Evolutionary conservation across 495 filamentous ascomycete genomes (phyloP).

Genomic region (Daldinia bambusicola): DNA sequence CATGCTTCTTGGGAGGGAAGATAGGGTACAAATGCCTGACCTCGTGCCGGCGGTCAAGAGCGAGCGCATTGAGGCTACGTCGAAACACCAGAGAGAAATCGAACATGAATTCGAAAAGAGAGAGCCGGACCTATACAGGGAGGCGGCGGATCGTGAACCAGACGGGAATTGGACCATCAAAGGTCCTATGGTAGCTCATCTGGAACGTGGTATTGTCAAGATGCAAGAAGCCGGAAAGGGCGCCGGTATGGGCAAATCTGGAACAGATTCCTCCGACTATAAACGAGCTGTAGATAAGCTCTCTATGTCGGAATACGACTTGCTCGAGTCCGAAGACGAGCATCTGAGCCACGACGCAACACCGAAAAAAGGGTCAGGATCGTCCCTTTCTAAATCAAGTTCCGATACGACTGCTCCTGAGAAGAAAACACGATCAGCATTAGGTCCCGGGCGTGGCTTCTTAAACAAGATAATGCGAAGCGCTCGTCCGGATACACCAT

Average conservation of each 20-base stretch:
- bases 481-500: conserved; percentile 31
- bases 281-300: conserved; percentile 38
- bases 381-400: conserved; percentile 4
- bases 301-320: conserved; percentile 42
- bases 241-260: conserved; percentile 19
- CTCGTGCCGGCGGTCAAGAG: conserved; percentile 52
- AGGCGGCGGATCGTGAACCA: conserved; percentile 48
- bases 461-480: conserved; percentile 39
- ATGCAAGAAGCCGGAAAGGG: conserved; percentile 41
- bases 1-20: conserved; percentile 49
- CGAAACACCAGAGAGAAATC: conserved; percentile 54
- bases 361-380: conserved; percentile 11
- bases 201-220: conserved; percentile 37
- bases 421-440: conserved; percentile 24
- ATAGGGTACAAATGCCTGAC: conserved; percentile 49
- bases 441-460: conserved; percentile 21
- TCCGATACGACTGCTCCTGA: conserved; percentile 21
- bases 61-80: conserved; percentile 51
- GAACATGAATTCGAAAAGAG: conserved; percentile 52
- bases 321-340: conserved; percentile 43
- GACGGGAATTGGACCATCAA: conserved; percentile 31
- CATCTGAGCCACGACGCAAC: conserved; percentile 29
- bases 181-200: conserved; percentile 38
- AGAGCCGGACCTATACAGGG: conserved; percentile 51
- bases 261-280: conserved; percentile 37